Base-by-base conservation (phyloP, 176 grass and related monocot species). In the Oryza nivara region DNA sequence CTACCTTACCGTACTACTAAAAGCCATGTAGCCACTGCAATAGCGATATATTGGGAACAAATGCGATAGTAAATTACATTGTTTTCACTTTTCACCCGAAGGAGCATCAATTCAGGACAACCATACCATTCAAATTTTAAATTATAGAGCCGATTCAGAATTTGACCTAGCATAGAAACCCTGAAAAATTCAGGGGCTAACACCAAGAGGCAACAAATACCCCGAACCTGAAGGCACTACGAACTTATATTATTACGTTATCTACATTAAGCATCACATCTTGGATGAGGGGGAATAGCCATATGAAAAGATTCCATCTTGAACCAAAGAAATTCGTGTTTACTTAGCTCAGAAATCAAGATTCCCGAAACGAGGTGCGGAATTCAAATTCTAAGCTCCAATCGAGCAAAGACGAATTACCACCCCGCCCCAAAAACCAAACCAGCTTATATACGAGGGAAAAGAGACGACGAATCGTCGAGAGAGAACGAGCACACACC, bases 401-500 rank as follows among this genome's bases (percentile, higher is more conserved):
- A 84, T 65, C 71, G 48, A 25, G 15, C 1, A 52, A 52, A 80
- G 11, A 1, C 58, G 23, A 63, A 22, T 23, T 23, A 63, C n/a
- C 4, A 65, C 5, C 48, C 5, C 48, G 60, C 8, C 30, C 17
- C 0, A 7, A 1, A 5, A 78, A 70, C 36, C 47, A 68, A 68
- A 71, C 19, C 16, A 68, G 71, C 68, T 34, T 36, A 32, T 32
- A 3, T 32, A 61, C 64, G 30, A 3, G 28, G 74, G 2, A 14
- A 16, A 11, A 25, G 4, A 58, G 70, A 69, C 49, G 23, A 73
- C 25, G 4, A 68, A 60, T 38, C 48, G 30, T 5, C 1, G 17
- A 48, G 22, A 65, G 9, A 41, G 40, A 41, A 7, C 7, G 73
- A 47, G 26, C 3, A 23, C 16, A 54, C 60, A 96, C 97, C 93